Conservation (phyloP, 164 flowering plant genomes). For the Cinnamomum chago region DNA sequence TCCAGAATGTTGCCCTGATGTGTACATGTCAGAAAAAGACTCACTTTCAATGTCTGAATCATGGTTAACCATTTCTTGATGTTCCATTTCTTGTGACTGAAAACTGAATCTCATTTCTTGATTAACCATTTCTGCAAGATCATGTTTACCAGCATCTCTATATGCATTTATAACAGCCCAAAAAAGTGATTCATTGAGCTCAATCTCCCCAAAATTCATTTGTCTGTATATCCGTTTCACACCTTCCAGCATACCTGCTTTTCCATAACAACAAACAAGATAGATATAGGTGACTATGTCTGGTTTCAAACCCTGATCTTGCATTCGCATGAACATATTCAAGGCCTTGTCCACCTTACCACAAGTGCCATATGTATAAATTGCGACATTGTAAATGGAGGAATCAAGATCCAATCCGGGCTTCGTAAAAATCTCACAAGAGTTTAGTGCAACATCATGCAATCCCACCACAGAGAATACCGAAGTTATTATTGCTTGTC, state of each 20-base stretch:
- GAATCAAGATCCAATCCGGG: slow-evolving; percentile 39
- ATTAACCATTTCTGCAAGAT: slow-evolving; percentile 54
- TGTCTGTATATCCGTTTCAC: slow-evolving; percentile 63
- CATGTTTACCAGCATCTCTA: slow-evolving; percentile 37
- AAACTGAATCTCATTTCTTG: slow-evolving; percentile 57
- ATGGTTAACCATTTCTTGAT: too few species aligned
- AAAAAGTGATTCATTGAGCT: slow-evolving; percentile 55
- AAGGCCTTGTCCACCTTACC: slow-evolving; percentile 63
- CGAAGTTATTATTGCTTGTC: slow-evolving; percentile 53
- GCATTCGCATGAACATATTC: slow-evolving; percentile 74
- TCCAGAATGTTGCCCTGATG: neutral
- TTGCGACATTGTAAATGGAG: slow-evolving; percentile 64
- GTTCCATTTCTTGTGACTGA: slow-evolving; percentile 12
- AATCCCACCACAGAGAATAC: slow-evolving; percentile 60
- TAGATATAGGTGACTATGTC: slow-evolving; percentile 62
- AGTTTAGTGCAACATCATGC: slow-evolving; percentile 56
- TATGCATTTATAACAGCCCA: slow-evolving; percentile 65
- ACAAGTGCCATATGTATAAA: slow-evolving; percentile 51
- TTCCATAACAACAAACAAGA: slow-evolving; percentile 72
- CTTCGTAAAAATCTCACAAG: slow-evolving; percentile 41
- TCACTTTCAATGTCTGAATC: slow-evolving; percentile 4
- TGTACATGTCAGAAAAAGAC: neutral
- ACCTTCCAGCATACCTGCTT: slow-evolving; percentile 81
- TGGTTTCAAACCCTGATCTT: slow-evolving; percentile 64
- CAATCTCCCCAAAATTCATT: slow-evolving; percentile 56